These are phyloP conservation scores for Cyberlindnera maclurae DNA, from an alignment of 805 yeast genomes.

Conservation along the genomic window DNA sequence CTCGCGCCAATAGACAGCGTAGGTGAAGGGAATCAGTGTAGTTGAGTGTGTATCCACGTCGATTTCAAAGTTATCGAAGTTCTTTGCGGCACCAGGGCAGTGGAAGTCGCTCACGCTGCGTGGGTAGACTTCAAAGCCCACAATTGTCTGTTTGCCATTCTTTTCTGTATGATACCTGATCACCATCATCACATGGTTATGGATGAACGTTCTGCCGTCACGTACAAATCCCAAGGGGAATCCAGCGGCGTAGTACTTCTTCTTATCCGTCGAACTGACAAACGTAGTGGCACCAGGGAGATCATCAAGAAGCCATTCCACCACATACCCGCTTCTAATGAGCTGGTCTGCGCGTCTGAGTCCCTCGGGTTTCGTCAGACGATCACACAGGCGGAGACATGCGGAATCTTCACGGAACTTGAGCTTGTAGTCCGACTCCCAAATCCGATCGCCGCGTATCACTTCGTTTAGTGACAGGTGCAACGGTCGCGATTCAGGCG, in stretches of 20 bases:
- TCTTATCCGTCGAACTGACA: slow-evolving; percentile 46
- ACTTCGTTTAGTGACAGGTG: slow-evolving; percentile 72
- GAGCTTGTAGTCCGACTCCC: slow-evolving; percentile 67
- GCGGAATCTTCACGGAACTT: slow-evolving; percentile 55
- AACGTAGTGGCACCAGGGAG: slow-evolving; percentile 87
- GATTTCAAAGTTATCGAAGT: slow-evolving; percentile 51
- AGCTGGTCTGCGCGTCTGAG: slow-evolving; percentile 51
- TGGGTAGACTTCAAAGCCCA: slow-evolving; percentile 88
- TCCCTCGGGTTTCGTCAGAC: slow-evolving; percentile 45
- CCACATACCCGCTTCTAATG: slow-evolving; percentile 64
- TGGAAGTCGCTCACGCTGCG: slow-evolving; percentile 58
- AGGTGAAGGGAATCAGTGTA: slow-evolving; percentile 65
- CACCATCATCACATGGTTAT: slow-evolving; percentile 79
- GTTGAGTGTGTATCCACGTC: slow-evolving; percentile 33
- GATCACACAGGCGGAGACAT: slow-evolving; percentile 64
- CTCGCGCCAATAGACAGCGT: slow-evolving; percentile 85
- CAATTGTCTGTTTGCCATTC: slow-evolving; percentile 49
- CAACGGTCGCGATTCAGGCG: slow-evolving; percentile 44
- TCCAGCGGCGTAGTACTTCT: slow-evolving; percentile 77
- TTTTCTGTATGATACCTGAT: slow-evolving; percentile 57
- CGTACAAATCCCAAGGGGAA: slow-evolving; percentile 74
- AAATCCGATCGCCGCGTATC: slow-evolving; percentile 71
- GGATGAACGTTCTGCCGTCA: slow-evolving; percentile 51
- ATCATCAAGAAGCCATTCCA: slow-evolving; percentile 78
- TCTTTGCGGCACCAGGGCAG: slow-evolving; percentile 71